A percentile compares a stretch with the other conserved stretches of the same genome.
Conservation (phyloP, 1,139 yeast genomes). For the Suhomyces guaymorum region DNA sequence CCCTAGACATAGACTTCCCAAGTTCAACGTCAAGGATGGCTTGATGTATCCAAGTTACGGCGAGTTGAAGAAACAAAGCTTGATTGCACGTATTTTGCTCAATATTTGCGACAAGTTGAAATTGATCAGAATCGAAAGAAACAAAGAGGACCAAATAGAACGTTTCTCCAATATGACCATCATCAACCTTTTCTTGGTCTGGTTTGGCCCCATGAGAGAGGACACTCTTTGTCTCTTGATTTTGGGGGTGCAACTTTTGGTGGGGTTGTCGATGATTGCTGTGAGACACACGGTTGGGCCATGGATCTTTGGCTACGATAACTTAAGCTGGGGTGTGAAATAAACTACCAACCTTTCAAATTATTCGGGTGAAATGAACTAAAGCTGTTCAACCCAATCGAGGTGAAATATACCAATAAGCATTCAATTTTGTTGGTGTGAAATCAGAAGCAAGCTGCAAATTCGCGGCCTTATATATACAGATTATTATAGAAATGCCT, state of each 20-base stretch:
- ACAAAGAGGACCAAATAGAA: slow-evolving; percentile 33
- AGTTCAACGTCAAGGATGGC: slow-evolving; percentile 65
- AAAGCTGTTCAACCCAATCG: not conserved
- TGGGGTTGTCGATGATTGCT: slow-evolving; percentile 67
- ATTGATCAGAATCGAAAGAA: slow-evolving; percentile 51
- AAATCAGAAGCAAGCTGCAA: too few relatives aligned
- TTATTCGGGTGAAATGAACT: too few relatives aligned
- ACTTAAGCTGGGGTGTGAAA: slow-evolving; percentile 54
- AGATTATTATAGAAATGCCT: too few relatives aligned
- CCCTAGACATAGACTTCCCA: slow-evolving; percentile 93
- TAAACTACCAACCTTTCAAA: slow-evolving; percentile 12
- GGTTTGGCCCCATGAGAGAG: slow-evolving; percentile 89
- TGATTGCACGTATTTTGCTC: slow-evolving; percentile 30
- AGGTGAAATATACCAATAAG: not conserved
- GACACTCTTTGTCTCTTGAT: slow-evolving; percentile 66
- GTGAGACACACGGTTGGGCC: slow-evolving; percentile 86
- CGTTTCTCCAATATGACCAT: slow-evolving; percentile 82
- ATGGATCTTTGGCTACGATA: slow-evolving; percentile 86
- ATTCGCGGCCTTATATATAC: too few relatives aligned
- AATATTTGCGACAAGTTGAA: slow-evolving; percentile 41
- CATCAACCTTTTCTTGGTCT: slow-evolving; percentile 76
- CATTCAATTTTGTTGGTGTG: too few relatives aligned
- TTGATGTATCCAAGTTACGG: slow-evolving; percentile 68
- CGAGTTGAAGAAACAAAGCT: slow-evolving; percentile 20
- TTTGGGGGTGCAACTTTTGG: slow-evolving; percentile 57